Evolutionary conservation across 352 stramenopile genomes (phyloP).

Genomic region (Phytophthora kernoviae): DNA sequence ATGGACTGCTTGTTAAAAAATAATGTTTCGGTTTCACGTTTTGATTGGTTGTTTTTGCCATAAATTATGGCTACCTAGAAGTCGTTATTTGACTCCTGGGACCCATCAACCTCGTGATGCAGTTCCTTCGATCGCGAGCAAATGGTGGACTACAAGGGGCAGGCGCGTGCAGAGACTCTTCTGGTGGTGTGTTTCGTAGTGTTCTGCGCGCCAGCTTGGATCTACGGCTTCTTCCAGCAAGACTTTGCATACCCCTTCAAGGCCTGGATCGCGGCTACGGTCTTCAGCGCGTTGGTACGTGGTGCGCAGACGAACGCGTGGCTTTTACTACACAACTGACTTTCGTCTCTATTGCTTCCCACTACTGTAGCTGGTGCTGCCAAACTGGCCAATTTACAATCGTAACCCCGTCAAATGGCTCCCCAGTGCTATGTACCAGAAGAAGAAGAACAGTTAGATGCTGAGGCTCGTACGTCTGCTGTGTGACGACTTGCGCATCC

Average conservation of each 20-base stretch:
- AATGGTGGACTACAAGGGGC: slow-evolving; percentile 91
- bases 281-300: slow-evolving; percentile 62
- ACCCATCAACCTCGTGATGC: background rate
- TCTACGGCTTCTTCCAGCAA: slow-evolving; percentile 85
- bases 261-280: slow-evolving; percentile 67
- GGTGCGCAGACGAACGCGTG: slow-evolving; percentile 17
- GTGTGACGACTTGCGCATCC: too few species aligned
- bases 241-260: slow-evolving; percentile 84
- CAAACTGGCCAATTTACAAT: slow-evolving; percentile 88
- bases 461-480: background rate
- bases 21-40: background rate
- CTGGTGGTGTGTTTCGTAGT: slow-evolving; percentile 72
- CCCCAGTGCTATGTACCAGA: slow-evolving; percentile 77
- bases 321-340: slow-evolving; percentile 3
- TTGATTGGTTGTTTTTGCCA: too few species aligned
- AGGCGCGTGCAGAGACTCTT: slow-evolving; percentile 67
- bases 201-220: slow-evolving; percentile 80
- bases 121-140: background rate
- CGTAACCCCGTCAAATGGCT: slow-evolving; percentile 84
- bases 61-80: too few species aligned
- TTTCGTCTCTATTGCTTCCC: slow-evolving; percentile 6
- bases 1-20: too few species aligned
- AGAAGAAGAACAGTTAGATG: slow-evolving; percentile 46
- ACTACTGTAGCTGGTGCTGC: slow-evolving; percentile 62
- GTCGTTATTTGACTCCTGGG: too few species aligned